Conservation (phyloP, 2,329 filamentous ascomycete species). For the Ciborinia camelliae region DNA sequence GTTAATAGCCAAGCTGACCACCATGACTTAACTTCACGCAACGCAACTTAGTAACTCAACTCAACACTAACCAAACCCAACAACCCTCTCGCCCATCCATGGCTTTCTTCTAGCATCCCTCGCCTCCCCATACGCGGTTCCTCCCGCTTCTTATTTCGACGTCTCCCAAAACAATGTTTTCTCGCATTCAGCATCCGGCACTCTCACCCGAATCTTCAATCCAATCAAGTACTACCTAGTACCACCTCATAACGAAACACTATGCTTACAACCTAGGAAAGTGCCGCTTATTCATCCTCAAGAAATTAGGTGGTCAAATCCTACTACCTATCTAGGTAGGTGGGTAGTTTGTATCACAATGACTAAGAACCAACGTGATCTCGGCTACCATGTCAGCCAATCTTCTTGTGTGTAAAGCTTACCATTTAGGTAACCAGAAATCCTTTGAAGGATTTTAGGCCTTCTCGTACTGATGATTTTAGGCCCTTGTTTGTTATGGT, state of each 20-base stretch:
- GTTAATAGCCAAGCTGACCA: too few relatives aligned
- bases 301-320: background rate
- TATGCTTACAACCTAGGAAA: background rate
- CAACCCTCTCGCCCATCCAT: background rate
- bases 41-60: background rate
- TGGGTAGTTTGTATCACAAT: too few relatives aligned
- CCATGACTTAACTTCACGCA: background rate
- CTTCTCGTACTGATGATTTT: conserved; percentile 7
- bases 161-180: background rate
- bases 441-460: background rate
- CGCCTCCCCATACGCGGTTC: background rate
- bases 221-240: fast-evolving
- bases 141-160: background rate
- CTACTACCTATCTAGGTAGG: too few relatives aligned
- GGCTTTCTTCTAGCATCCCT: fast-evolving
- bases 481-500: background rate
- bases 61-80: background rate
- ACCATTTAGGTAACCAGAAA: background rate
- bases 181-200: background rate
- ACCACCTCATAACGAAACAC: background rate
- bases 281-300: background rate
- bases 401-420: background rate
- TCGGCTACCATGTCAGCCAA: background rate
- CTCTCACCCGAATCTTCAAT: background rate
- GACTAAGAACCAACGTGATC: background rate